Base-by-base conservation (phyloP, 2,329 filamentous ascomycete genomes). In the Diplodia sapinea region DNA sequence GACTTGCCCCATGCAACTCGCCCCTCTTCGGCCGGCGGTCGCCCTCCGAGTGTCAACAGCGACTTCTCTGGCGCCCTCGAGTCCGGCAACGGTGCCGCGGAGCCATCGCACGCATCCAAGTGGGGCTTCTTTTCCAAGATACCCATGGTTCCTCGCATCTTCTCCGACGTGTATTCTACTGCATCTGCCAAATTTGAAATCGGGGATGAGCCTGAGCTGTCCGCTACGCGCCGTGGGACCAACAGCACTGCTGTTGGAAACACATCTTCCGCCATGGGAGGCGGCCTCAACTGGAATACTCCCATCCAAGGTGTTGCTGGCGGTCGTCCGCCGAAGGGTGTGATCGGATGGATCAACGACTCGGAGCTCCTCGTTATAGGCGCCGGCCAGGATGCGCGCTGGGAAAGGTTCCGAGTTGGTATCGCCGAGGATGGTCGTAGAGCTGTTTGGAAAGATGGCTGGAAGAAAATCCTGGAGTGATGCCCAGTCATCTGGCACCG, bases 121-220 rank as follows among this genome's bases (percentile, higher is more conserved):
- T 97, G 93, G 91, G 93, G 93, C 1, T 86, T 96, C 56, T 81
- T 97, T 5, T 89, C 91, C 70, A 94, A 89, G 74, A 87, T 97
- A 7, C 94, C 94, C 0, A 82, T 96, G 66, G 87, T 97, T 71
- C 95, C 95, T 1, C 88, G 91, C 51, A 85, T 95, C 36, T 96
- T 98, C 76, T 94, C 92, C 1, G 95, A 98, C 71, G 86, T 90
- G 9, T 97, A 97, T 77, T 96, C 92, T 0, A 94, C 94, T 73
- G 86, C 92, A 4, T 92, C 89, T 50, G 86, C 88, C 3, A 88
- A 89, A 40, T 98, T 98, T 73, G 90, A 95, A 73, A 89, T 93
- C 47, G 92, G 92, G 3, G 90, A 95, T 38, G 93, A 96, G 73
- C 82, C 84, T 72, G 76, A 73, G 8, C 33, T 62, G 72, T 70